Conservation (phyloP, 2,329 filamentous ascomycete genomes). For the Phaeosphaeriaceae sp. region DNA sequence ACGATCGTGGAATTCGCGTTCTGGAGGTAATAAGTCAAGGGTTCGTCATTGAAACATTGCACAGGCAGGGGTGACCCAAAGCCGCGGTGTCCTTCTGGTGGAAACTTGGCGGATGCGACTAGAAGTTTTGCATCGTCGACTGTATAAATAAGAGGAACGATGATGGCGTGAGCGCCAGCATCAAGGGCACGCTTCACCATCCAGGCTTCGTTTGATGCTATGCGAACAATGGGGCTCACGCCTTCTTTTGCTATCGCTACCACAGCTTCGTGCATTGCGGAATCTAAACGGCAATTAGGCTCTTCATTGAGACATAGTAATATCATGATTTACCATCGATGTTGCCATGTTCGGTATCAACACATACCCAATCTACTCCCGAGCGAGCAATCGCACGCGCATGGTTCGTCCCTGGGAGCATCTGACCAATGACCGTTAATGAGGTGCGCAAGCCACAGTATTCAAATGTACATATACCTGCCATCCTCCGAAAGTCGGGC, state of each 20-base stretch:
- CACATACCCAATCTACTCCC: constrained; percentile 61
- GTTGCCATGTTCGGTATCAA: constrained; percentile 64
- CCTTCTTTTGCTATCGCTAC: constrained; percentile 55
- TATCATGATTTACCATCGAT: constrained; percentile 53
- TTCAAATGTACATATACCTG: constrained; percentile 51
- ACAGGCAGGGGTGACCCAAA: constrained; percentile 63
- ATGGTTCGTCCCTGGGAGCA: constrained; percentile 57
- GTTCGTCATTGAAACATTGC: constrained; percentile 52
- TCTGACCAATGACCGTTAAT: constrained; percentile 10
- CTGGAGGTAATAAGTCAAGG: constrained; percentile 57
- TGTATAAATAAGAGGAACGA: constrained; percentile 61
- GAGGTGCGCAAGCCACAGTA: background rate
- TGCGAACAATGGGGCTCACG: constrained; percentile 54
- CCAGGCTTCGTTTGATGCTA: constrained; percentile 65
- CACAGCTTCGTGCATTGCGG: constrained; percentile 62
- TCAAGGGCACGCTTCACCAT: constrained; percentile 69
- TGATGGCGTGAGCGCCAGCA: constrained; percentile 64
- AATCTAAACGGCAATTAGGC: constrained; percentile 40
- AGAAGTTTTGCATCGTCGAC: constrained; percentile 60
- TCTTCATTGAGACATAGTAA: background rate
- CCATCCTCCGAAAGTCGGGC: constrained; percentile 62
- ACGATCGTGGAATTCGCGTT: constrained; percentile 61
- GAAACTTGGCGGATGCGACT: constrained; percentile 62
- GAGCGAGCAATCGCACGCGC: constrained; percentile 60
- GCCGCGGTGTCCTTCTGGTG: constrained; percentile 60